Conservation (phyloP, 1,284 basidiomycete species). For the Peniophora sp. region DNA sequence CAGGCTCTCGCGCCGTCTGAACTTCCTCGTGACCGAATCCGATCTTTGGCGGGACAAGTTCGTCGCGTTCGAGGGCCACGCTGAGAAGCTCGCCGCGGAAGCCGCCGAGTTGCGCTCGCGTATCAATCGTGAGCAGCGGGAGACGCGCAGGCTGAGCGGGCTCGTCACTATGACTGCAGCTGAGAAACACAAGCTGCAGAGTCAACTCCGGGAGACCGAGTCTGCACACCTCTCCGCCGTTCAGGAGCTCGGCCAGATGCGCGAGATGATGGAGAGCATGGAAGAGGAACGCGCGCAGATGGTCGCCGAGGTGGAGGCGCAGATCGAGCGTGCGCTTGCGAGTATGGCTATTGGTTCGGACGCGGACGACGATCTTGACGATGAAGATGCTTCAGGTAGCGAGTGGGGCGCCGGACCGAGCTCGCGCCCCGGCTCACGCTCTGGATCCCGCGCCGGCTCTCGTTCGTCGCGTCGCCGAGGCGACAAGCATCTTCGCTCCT, state of each 20-base stretch:
- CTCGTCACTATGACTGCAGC: constrained; percentile 67
- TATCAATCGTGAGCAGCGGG: constrained; percentile 83
- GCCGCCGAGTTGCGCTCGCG: constrained; percentile 74
- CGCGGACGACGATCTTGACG: constrained; percentile 46
- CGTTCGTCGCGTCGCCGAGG: constrained; percentile 3
- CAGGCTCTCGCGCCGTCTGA: constrained; percentile 71
- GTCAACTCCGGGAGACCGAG: constrained; percentile 64
- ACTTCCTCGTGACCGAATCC: constrained; percentile 87
- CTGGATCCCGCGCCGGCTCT: constrained; percentile 38
- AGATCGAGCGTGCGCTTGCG: constrained; percentile 75
- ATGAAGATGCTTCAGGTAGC: constrained; percentile 36
- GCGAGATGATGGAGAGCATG: constrained; percentile 73
- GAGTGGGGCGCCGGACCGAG: constrained; percentile 31
- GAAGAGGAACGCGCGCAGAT: constrained; percentile 77
- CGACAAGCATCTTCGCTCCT: constrained; percentile 41
- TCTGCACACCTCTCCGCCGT: constrained; percentile 63
- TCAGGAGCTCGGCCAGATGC: constrained; percentile 65
- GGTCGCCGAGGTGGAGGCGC: constrained; percentile 81
- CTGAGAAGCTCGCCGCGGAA: constrained; percentile 82
- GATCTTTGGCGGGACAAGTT: constrained; percentile 90
- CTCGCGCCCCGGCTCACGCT: constrained; percentile 20
- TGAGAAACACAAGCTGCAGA: constrained; percentile 70
- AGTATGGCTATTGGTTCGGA: constrained; percentile 77
- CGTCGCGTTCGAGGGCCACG: constrained; percentile 85
- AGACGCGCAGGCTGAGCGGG: constrained; percentile 75